These are phyloP conservation scores for Globisporangium paroecandrum DNA, from an alignment of 352 stramenopile species.

Conservation along the genomic window DNA sequence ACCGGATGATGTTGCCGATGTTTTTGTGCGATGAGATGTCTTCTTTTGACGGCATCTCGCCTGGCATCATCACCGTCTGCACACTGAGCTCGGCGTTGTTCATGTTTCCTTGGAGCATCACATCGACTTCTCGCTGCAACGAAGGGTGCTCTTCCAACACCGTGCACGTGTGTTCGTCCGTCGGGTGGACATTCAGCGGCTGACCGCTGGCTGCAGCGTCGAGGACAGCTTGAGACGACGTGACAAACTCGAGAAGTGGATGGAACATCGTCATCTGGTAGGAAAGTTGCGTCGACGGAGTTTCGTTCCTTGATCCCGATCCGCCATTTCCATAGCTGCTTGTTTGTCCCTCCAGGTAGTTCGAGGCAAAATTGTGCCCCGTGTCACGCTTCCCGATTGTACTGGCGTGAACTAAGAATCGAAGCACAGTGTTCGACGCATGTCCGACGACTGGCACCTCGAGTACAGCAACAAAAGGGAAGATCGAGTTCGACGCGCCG, in stretches of 20 bases:
- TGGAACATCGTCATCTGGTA: conserved; percentile 89
- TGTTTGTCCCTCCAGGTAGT: conserved; percentile 39
- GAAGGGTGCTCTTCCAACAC: conserved; percentile 69
- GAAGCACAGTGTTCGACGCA: conserved; percentile 79
- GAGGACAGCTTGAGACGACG: conserved; percentile 77
- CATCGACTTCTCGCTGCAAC: conserved; percentile 65
- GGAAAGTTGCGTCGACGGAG: conserved; percentile 40
- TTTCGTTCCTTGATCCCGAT: conserved; percentile 36
- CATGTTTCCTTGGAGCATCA: conserved; percentile 59
- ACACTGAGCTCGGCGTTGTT: conserved; percentile 84
- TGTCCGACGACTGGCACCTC: conserved; percentile 79
- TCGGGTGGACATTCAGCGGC: conserved; percentile 71
- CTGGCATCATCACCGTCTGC: conserved; percentile 86
- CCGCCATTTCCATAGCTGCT: conserved; percentile 30
- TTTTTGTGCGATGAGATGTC: conserved; percentile 77
- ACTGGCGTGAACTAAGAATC: conserved; percentile 81
- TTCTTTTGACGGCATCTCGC: conserved; percentile 67
- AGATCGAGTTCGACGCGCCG: conserved; percentile 56
- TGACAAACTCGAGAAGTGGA: conserved; percentile 83
- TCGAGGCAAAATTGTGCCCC: conserved; percentile 21
- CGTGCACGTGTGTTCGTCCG: conserved; percentile 73
- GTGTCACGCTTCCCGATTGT: conserved; percentile 67
- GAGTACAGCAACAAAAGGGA: conserved; percentile 82
- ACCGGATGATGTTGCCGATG: conserved; percentile 87
- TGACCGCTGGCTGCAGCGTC: conserved; percentile 78